phyloP scores from a whole-genome alignment of 768 basidiomycete species.

The Suillus spraguei region DNA sequence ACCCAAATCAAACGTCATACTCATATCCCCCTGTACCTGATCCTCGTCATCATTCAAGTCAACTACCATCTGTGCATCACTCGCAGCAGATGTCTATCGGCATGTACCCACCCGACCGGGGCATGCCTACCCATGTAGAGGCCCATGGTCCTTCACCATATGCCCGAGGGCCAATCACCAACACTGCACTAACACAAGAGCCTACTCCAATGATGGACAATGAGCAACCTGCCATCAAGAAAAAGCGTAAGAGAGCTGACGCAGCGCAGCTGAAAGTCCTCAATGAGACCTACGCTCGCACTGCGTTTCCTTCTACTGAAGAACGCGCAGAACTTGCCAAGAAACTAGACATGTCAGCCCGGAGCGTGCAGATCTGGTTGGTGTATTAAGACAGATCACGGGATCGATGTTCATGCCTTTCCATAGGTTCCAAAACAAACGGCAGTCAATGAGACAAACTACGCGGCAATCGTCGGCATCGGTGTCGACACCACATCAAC shows the following conservation, averaged over 20 bases:
- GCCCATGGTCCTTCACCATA: constrained; percentile 50
- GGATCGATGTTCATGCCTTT: constrained; percentile 24
- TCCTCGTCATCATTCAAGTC: constrained; percentile 33
- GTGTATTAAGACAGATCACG: constrained; percentile 24
- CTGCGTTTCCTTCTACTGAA: constrained; percentile 87
- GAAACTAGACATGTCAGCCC: constrained; percentile 77
- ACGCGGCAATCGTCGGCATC: constrained; percentile 61
- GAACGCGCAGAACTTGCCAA: constrained; percentile 79
- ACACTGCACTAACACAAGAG: constrained; percentile 34
- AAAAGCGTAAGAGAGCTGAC: constrained; percentile 86
- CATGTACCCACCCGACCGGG: constrained; percentile 34
- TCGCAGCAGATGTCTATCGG: constrained; percentile 32
- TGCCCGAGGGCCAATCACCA: constrained; percentile 42
- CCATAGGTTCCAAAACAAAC: constrained; percentile 84
- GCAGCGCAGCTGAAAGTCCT: constrained; percentile 78
- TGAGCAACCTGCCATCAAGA: constrained; percentile 78
- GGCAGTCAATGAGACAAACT: constrained; percentile 81
- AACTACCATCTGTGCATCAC: constrained; percentile 29
- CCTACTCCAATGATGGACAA: constrained; percentile 38
- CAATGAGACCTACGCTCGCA: constrained; percentile 78
- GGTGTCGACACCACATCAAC: constrained; percentile 48
- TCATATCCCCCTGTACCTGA: constrained; percentile 40
- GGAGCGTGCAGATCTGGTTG: constrained; percentile 88
- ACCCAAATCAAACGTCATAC: constrained; percentile 39
- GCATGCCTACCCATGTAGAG: constrained; percentile 43